These are phyloP conservation scores for Haematococcus sp. DNA, from an alignment of 139 green algal genomes.

Conservation along the genomic window DNA sequence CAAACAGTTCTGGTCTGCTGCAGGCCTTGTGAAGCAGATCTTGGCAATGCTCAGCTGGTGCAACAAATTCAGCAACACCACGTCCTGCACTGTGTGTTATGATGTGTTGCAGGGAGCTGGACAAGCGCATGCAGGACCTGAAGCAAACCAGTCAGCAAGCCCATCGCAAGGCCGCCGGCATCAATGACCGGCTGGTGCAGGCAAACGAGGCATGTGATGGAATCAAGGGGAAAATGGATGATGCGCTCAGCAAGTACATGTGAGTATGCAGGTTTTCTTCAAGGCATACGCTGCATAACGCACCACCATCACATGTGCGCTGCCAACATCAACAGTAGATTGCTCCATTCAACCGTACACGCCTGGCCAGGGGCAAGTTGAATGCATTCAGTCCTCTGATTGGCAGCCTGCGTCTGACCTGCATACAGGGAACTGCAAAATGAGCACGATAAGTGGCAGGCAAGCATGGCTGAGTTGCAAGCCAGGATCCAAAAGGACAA, in stretches of 20 bases:
- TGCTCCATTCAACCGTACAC: no score
- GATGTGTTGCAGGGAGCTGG: background rate
- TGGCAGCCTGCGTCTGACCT: no score
- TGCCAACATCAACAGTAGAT: no score
- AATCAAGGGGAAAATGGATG: background rate
- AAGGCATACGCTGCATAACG: no score
- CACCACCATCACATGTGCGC: no score
- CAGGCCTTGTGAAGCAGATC: no score
- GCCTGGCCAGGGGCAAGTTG: no score
- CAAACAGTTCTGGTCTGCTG: no score
- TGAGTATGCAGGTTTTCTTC: background rate
- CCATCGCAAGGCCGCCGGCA: background rate
- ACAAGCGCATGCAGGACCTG: background rate
- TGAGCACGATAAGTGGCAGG: slow-evolving; percentile 34
- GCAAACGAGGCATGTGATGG: background rate
- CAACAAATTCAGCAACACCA: no score
- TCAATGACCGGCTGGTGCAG: background rate
- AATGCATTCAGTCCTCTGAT: no score
- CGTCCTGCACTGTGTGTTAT: no score
- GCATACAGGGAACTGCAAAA: slow-evolving; percentile 6
- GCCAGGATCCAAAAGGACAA: slow-evolving; percentile 27
- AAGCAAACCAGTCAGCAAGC: background rate
- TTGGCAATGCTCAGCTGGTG: background rate
- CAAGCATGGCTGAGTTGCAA: slow-evolving; percentile 29
- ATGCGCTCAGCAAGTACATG: background rate